Evolutionary conservation across 2,329 filamentous ascomycete genomes (phyloP), one percentile per base, ranked within the genome.

Genomic region (Cercospora zeina): DNA sequence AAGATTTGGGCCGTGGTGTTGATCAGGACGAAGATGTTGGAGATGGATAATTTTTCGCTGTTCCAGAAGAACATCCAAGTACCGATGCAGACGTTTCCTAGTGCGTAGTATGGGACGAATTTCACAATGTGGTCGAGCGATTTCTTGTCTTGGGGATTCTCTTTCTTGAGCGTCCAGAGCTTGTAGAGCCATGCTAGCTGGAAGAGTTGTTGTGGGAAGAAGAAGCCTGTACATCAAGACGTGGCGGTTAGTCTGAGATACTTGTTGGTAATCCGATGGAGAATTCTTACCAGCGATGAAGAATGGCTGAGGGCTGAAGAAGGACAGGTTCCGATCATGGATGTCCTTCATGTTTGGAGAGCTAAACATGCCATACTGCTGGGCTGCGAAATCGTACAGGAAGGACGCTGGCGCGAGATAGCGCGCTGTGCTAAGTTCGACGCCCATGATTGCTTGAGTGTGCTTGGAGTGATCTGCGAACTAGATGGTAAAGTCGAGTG

Each of bases 1-100:
- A 76, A 81, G 2, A 87, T 75, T 69, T 87, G 84, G 1, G 79
- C 74, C 33, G 83, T 64, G 14, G 81, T 83, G 69, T 86, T 87
- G 71, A 83, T 74, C 19, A 81, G 71, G 45, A 86, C 84, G 67
- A 86, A 86, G 33, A 83, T 65, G 67, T 86, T 84, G 27, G 81
- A 76, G 0, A 78, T 78, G 59, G 80, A 78, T 4, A 87, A 77
- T 21, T 79, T 70, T 2, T 79, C 77, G 1, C 77, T 67, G 67
- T 86, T 86, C 84, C 84, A 87, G 75, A 85, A 85, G 67, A 86
- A 79, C 83, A 86, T 85, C 50, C 66, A 68, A 80, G 82, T 81
- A 37, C 83, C 84, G 61, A 86, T 86, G 69, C 84, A 85, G 1
- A 85, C 60, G 68, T 86, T 86, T 0, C 84, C 84, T 3, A 85